phyloP scores from a whole-genome alignment of 176 grass and related monocot species.

The Stipa capillata region DNA sequence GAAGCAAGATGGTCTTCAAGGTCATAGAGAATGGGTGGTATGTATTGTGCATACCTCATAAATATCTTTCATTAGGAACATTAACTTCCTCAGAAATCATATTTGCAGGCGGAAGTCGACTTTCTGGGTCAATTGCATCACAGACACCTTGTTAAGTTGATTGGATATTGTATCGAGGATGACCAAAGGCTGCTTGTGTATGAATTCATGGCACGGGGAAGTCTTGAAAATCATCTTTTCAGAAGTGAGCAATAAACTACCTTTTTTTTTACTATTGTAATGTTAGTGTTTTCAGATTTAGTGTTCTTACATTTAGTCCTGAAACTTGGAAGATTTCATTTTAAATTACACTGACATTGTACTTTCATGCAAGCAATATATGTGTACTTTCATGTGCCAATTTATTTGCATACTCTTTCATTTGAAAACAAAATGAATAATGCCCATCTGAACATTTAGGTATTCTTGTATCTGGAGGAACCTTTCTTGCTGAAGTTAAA shows the following conservation, averaged over 20 bases:
- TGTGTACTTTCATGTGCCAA: neutral
- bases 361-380: neutral
- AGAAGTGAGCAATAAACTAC: constrained; percentile 60
- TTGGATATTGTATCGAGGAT: constrained; percentile 97
- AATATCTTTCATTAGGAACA: constrained; percentile 4
- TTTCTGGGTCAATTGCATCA: constrained; percentile 97
- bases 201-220: constrained; percentile 94
- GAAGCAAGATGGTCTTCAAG: constrained; percentile 94
- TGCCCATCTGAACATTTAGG: neutral
- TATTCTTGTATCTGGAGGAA: neutral
- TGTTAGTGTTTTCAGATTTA: neutral
- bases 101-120: constrained; percentile 82
- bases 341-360: neutral
- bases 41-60: constrained; percentile 15
- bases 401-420: neutral
- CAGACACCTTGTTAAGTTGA: constrained; percentile 96
- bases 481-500: neutral
- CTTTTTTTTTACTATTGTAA: neutral
- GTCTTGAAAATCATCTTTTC: constrained; percentile 99
- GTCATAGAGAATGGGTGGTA: constrained; percentile 99
- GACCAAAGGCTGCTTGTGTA: constrained; percentile 95
- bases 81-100: neutral
- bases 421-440: neutral
- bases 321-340: neutral
- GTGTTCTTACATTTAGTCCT: neutral